phyloP scores from a whole-genome alignment of 805 yeast species.

The Nakazawaea peltata region DNA sequence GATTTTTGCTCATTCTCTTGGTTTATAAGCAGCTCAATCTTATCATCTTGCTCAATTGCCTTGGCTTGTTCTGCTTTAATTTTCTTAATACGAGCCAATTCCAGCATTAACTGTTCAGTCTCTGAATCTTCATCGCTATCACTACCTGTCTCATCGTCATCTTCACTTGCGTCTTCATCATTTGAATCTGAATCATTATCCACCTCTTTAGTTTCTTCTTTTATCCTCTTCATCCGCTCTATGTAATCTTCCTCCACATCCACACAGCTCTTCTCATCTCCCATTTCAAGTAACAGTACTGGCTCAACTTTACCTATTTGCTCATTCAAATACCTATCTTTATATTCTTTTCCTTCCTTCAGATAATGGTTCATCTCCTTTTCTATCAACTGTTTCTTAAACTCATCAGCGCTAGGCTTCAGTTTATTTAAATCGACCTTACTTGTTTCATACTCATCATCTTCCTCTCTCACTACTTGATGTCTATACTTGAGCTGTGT shows the following conservation, averaged over 20 bases:
- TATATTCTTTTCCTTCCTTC: not conserved
- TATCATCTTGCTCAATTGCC: conserved; percentile 23
- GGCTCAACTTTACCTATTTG: no score
- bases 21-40: conserved; percentile 14
- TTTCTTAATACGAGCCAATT: conserved; percentile 23
- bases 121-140: no score
- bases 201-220: no score
- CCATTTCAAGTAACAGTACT: no score
- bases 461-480: conserved; percentile 33
- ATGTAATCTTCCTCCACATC: no score
- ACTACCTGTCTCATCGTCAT: no score
- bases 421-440: conserved; percentile 10
- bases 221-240: no score
- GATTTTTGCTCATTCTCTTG: conserved; percentile 15
- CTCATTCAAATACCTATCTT: conserved; percentile 4
- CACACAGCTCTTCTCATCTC: no score
- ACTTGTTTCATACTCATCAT: conserved; percentile 18
- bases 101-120: conserved; percentile 19
- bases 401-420: conserved; percentile 13
- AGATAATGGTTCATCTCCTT: conserved; percentile 6
- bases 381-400: conserved; percentile 13
- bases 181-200: conserved; percentile 35
- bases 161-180: conserved; percentile 28
- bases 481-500: conserved; percentile 40
- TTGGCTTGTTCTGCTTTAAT: conserved; percentile 19